A percentile compares a stretch with the other conserved stretches of the same genome.
phyloP scores from a whole-genome alignment of 2,329 filamentous ascomycete species.

The Byssothecium circinans region DNA sequence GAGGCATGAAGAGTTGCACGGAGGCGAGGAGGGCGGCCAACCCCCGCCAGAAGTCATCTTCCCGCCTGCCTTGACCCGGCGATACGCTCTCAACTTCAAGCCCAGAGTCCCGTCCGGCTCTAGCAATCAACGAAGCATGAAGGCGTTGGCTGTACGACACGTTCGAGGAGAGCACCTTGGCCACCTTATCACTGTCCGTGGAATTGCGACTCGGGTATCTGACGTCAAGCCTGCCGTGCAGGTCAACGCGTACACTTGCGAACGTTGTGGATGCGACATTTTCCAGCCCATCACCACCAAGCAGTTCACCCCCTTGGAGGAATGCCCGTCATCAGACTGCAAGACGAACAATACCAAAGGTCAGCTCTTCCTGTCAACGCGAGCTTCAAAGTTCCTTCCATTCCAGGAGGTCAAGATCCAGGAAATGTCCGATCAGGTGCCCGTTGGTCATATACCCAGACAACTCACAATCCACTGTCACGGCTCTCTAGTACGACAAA shows the following conservation, averaged over 20 bases:
- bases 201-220: constrained; percentile 91
- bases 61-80: constrained; percentile 84
- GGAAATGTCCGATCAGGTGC: constrained; percentile 98
- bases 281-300: constrained; percentile 94
- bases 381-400: constrained; percentile 93
- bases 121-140: constrained; percentile 59
- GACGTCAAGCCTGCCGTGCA: constrained; percentile 98
- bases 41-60: constrained; percentile 77
- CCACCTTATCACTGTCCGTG: constrained; percentile 88
- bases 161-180: constrained; percentile 92
- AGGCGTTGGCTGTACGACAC: constrained; percentile 84
- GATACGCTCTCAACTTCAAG: constrained; percentile 97
- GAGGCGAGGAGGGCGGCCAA: constrained; percentile 54
- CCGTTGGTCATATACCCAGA: constrained; percentile 94
- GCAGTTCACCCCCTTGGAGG: constrained; percentile 82
- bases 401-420: constrained; percentile 99
- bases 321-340: constrained; percentile 90
- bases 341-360: constrained; percentile 88
- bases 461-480: constrained; percentile 88
- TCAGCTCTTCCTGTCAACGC: constrained; percentile 89
- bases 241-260: constrained; percentile 97
- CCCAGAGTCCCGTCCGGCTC: constrained; percentile 74
- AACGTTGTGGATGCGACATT: constrained; percentile 93
- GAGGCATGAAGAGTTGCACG: constrained; percentile 58
- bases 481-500: constrained; percentile 78